Conservation (phyloP, 371 early-diverging fungal species). For the Mycotypha africana region DNA sequence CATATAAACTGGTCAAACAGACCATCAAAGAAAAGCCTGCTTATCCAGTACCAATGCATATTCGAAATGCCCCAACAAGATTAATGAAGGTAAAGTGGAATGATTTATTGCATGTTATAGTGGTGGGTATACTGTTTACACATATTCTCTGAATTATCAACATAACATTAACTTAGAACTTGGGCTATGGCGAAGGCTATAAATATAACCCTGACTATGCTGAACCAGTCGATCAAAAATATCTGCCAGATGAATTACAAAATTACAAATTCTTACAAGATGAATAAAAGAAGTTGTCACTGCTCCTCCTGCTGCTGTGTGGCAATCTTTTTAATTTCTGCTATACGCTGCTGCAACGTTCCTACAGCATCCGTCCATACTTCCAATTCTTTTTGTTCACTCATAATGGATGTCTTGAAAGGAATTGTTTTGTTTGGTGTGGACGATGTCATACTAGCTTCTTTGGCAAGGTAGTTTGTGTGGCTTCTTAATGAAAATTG, state of each 20-base stretch:
- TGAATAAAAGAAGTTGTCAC: too few relatives aligned
- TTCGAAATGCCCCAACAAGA: slow-evolving; percentile 80
- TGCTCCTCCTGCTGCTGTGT: slow-evolving; percentile 4
- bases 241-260: slow-evolving; percentile 65
- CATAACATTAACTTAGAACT: slow-evolving; percentile 26
- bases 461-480: slow-evolving; percentile 27
- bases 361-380: slow-evolving; percentile 36
- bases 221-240: slow-evolving; percentile 72
- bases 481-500: slow-evolving; percentile 37
- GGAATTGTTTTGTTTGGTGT: slow-evolving; percentile 40
- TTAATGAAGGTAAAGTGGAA: slow-evolving; percentile 50
- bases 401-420: slow-evolving; percentile 32
- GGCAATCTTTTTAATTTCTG: slow-evolving; percentile 26
- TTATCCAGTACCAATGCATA: slow-evolving; percentile 80
- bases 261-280: slow-evolving; percentile 47
- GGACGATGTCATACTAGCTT: slow-evolving; percentile 28
- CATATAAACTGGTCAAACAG: slow-evolving; percentile 56
- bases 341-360: slow-evolving; percentile 27
- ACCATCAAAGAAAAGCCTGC: slow-evolving; percentile 53
- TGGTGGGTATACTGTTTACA: too few relatives aligned
- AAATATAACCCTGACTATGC: slow-evolving; percentile 79
- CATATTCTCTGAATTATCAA: background rate
- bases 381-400: slow-evolving; percentile 37
- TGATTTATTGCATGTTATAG: too few relatives aligned
- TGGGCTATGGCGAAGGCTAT: slow-evolving; percentile 76